Evolutionary conservation across 352 stramenopile genomes (phyloP), one percentile per base, ranked within the genome.

Genomic region (Globisporangium megalacanthum): DNA sequence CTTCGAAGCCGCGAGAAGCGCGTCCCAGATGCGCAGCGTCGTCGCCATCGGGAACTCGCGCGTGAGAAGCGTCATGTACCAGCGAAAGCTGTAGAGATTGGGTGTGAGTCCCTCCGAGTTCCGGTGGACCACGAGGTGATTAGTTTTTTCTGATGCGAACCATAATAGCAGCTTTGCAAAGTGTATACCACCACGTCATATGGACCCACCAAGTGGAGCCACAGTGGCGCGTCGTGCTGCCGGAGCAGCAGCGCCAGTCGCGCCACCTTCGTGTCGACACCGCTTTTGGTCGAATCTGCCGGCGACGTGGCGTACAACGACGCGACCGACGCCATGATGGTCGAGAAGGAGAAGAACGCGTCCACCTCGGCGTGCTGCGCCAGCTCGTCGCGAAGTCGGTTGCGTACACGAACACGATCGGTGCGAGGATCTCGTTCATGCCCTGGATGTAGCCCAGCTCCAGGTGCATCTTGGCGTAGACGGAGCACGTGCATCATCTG

Each of bases 341-440:
- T 69, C 7, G 64, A 57, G 56, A 88, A 89, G 3, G 69, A 70
- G 49, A 66, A 61, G 58, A 86, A 89, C 11, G 72, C 66, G 31
- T 89, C 77, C 19, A 75, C 67, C 20, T 89, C 77, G 1, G 78
- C 58, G 42, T 86, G 62, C 3, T 52, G 49, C 1, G 66, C 60
- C 68, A 62, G 77, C 10, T 62, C 59, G 4, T 71, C 57, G 11
- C 47, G 45, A 8, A 37, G 54, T 95, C 87, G 10, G 62, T 75
- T 55, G 90, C 83, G 22, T 94, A 82, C 5, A 83, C 78, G 56
- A 81, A 83, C 17, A 97, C 45, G 4, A 98, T 64, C 35, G 88
- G 90, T 4, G 83, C 93, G 3, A 97, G 71, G 54, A 98, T 89
- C 64, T 98, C 94, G 65, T 98, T 96, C 94, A 98, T 98, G 41